Evolutionary conservation across 495 filamentous ascomycete species (phyloP).

Genomic region (Annulohypoxylon moriforme): DNA sequence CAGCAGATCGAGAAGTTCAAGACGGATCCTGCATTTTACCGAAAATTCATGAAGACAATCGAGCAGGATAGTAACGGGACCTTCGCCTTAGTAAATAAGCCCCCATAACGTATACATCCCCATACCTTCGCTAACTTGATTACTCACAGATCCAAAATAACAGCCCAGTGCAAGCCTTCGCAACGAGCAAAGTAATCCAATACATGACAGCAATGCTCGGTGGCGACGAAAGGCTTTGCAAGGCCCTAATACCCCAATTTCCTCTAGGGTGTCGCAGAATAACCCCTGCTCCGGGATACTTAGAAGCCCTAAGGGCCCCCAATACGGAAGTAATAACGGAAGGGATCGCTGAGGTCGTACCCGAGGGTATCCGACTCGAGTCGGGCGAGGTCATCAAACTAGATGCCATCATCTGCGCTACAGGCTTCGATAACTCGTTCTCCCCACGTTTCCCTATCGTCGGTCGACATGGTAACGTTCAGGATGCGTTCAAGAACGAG

Average conservation of each 20-base stretch:
- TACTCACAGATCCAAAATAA: conserved; percentile 50
- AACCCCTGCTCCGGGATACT: conserved; percentile 75
- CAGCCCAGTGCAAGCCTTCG: conserved; percentile 45
- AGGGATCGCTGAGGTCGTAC: conserved; percentile 66
- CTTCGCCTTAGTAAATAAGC: conserved; percentile 45
- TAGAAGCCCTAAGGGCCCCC: conserved; percentile 68
- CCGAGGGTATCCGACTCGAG: conserved; percentile 67
- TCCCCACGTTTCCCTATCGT: conserved; percentile 70
- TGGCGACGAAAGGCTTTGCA: conserved; percentile 50
- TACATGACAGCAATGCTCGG: conserved; percentile 48
- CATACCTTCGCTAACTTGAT: conserved; percentile 35
- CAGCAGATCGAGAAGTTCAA: conserved; percentile 61
- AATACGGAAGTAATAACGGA: conserved; percentile 71
- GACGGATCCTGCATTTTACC: conserved; percentile 45
- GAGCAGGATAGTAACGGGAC: conserved; percentile 41
- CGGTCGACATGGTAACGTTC: conserved; percentile 62
- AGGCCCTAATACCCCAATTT: conserved; percentile 72
- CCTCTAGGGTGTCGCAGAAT: conserved; percentile 73
- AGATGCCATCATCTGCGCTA: conserved; percentile 76
- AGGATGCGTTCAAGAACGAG: conserved; percentile 53
- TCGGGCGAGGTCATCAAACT: conserved; percentile 66
- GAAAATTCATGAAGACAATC: conserved; percentile 44
- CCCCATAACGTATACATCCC: background rate
- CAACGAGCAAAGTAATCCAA: conserved; percentile 37
- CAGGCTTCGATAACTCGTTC: conserved; percentile 73